Evolutionary conservation across 2,329 filamentous ascomycete species (phyloP), one percentile per base, ranked within the genome.

Genomic region (Curvularia sp.): DNA sequence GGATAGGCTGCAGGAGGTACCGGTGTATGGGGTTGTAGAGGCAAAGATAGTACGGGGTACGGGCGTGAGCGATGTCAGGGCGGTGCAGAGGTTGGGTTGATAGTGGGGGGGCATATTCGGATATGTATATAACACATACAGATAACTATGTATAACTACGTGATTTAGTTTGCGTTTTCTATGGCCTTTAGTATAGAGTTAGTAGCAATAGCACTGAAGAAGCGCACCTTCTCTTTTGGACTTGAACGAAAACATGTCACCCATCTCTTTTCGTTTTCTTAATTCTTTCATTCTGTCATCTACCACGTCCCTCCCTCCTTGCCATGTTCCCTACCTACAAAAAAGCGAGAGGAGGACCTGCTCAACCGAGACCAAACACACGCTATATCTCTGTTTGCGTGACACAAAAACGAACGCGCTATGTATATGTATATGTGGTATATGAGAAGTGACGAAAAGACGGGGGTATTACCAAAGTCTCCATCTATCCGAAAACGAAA

Each of bases 1-100:
- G 5, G 72, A 75, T 20, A 76, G 80, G 13, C 70, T 88, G 55
- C 80, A 80, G 1, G 83, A 86, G 62, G 77, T 89, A 4, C 86
- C 86, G 0, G 71, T 88, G 1, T 87, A 84, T 64, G 82, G 83
- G 55, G 71, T 88, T 39, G 74, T 88, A 3, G 77, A 81, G 31
- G 85, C 81, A 0, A 86, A 84, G 73, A 75, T 88, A 1, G 82
- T 85, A 0, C 81, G 85, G 63, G 85, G 85, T 0, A 74, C 69
- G 13, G 85, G 85, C 0, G 84, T 85, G 0, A 78, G 80, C 5
- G 83, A 84, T 65, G 75, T 84, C 4, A 75, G 72, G 24, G 64
- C 65, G 18, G 77, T 75, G 7, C 59, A 60, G 31, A 55, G 26
- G 55, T 18, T 58, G 33, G 38, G 24, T 28, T 57, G 22, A 53